Conservation (phyloP, 2,329 filamentous ascomycete species). For the Hymenoscyphus linearis region DNA sequence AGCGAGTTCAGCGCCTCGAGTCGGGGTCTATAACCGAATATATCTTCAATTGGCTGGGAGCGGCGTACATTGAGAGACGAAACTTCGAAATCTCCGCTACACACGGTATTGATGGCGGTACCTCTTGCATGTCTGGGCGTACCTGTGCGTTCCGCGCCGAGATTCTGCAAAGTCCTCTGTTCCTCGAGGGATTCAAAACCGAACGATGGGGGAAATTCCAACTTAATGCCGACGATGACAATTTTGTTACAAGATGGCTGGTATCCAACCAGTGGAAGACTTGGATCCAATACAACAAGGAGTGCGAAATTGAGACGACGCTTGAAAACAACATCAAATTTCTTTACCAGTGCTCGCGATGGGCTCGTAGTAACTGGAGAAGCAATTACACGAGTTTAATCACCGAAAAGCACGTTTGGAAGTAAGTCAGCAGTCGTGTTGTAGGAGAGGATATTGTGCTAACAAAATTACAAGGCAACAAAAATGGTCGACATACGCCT, state of each 20-base stretch:
- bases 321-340: constrained; percentile 86
- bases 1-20: constrained; percentile 68
- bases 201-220: constrained; percentile 87
- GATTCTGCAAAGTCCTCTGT: constrained; percentile 80
- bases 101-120: constrained; percentile 88
- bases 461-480: constrained; percentile 60
- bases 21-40: constrained; percentile 52
- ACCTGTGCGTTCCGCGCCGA: constrained; percentile 88
- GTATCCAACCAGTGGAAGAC: constrained; percentile 91
- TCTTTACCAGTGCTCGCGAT: constrained; percentile 86
- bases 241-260: constrained; percentile 95
- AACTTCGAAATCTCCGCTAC: constrained; percentile 98
- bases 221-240: constrained; percentile 94
- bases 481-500: constrained; percentile 87
- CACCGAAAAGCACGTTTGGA: constrained; percentile 77
- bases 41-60: constrained; percentile 84
- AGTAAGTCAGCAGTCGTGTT: constrained; percentile 52
- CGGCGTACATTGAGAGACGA: constrained; percentile 84
- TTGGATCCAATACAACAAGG: constrained; percentile 87
- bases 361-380: constrained; percentile 96
- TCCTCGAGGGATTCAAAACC: constrained; percentile 83
- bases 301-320: constrained; percentile 89
- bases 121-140: constrained; percentile 93
- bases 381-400: constrained; percentile 91
- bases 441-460: background rate